phyloP scores from a whole-genome alignment of 208 protist species.

The Acanthamoeba divionensis region DNA sequence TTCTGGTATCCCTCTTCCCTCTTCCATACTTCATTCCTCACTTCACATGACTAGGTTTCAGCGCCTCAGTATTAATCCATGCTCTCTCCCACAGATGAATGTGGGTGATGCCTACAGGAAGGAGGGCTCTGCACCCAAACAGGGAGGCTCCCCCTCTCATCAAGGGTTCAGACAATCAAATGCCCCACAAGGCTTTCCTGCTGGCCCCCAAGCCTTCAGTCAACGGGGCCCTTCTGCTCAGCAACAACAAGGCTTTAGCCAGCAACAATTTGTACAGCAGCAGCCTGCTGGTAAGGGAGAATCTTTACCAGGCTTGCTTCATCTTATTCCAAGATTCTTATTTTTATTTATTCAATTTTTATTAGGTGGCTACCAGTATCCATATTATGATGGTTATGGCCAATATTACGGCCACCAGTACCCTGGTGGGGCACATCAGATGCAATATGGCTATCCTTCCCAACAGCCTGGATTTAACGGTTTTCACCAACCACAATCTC shows the following conservation, averaged over 20 bases:
- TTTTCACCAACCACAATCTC: background rate
- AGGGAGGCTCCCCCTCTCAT: background rate
- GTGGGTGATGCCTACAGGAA: conserved; percentile 24
- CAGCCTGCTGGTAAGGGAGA: background rate
- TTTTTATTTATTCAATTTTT: no score
- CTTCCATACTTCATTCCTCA: background rate
- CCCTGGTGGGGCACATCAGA: background rate
- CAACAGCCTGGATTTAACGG: background rate
- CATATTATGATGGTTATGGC: background rate
- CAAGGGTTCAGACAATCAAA: no score
- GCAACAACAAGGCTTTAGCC: background rate
- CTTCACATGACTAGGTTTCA: background rate
- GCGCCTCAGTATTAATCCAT: background rate
- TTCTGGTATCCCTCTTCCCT: background rate
- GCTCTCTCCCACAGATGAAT: conserved; percentile 17
- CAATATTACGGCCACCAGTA: background rate
- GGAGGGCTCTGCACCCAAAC: background rate
- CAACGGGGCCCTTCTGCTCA: background rate
- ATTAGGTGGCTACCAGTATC: background rate
- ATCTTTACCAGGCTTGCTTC: no score
- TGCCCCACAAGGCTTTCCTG: no score
- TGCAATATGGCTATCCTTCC: background rate
- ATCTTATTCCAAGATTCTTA: no score
- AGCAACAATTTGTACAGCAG: background rate
- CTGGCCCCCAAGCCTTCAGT: background rate